phyloP scores from a whole-genome alignment of 2,329 filamentous ascomycete species.

The Aureobasidium leucospermi region DNA sequence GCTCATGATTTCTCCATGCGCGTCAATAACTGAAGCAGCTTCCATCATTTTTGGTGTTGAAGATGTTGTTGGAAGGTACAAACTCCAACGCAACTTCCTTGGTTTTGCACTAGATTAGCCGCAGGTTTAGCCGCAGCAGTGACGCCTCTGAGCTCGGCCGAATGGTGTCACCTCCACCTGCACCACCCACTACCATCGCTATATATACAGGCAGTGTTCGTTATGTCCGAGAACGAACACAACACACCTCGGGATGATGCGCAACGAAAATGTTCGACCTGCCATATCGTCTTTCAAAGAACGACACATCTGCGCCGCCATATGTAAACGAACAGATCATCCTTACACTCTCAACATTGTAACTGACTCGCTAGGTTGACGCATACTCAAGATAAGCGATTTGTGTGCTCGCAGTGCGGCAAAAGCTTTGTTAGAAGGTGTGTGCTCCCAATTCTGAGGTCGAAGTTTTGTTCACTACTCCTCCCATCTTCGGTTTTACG shows the following conservation, averaged over 20 bases:
- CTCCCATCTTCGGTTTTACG: too few relatives aligned
- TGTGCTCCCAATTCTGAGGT: not conserved
- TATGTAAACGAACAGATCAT: not conserved
- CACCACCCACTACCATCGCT: not conserved
- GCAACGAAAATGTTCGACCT: slow-evolving; percentile 6
- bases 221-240: slow-evolving; percentile 1
- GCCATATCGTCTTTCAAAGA: slow-evolving; percentile 1
- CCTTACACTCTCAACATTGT: too few relatives aligned
- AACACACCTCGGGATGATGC: not conserved
- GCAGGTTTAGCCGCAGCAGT: not conserved
- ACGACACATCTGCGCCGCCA: slow-evolving; percentile 6
- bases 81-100: not conserved
- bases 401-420: not conserved
- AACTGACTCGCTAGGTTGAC: not conserved
- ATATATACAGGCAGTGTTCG: not conserved
- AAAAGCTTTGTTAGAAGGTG: slow-evolving; percentile 10
- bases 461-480: not conserved
- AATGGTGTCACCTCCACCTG: not conserved
- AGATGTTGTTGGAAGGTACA: not conserved
- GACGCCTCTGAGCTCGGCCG: not conserved
- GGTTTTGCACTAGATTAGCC: not conserved
- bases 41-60: not conserved
- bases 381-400: slow-evolving; percentile 8
- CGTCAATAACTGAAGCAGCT: not conserved
- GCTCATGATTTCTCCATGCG: too few relatives aligned